Percentiles rank a stretch among this genome's conserved stretches.
Evolutionary conservation across 169 alveolate species (phyloP).

Genomic region (Plasmodium berghei): DNA sequence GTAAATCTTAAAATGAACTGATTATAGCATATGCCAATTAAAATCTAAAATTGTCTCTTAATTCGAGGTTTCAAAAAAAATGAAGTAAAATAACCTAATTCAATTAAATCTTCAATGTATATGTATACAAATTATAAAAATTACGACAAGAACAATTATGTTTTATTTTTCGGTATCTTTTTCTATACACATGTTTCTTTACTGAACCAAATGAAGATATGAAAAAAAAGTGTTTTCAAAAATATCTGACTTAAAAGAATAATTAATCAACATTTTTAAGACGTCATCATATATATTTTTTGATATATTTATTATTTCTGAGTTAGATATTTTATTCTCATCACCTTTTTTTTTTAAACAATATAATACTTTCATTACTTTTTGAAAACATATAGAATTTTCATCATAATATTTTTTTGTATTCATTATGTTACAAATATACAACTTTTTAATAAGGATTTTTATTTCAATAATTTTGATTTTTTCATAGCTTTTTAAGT

Average conservation of each 20-base stretch:
- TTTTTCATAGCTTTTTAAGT: slow-evolving; percentile 31
- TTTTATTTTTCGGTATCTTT: no score
- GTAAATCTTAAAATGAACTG: no score
- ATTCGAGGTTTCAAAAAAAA: no score
- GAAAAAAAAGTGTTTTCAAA: slow-evolving; percentile 20
- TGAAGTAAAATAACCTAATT: no score
- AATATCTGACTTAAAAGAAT: slow-evolving; percentile 22
- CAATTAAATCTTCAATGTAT: no score
- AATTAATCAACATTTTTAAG: slow-evolving; percentile 36
- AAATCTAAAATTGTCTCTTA: no score
- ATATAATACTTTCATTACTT: slow-evolving; percentile 59
- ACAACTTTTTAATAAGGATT: slow-evolving; percentile 36
- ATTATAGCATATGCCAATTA: no score
- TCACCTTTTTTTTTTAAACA: slow-evolving; percentile 4
- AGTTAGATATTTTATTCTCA: slow-evolving; percentile 10
- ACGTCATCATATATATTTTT: slow-evolving; percentile 42
- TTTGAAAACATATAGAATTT: slow-evolving; percentile 29
- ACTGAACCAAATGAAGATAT: slow-evolving; percentile 48
- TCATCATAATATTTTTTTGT: not conserved
- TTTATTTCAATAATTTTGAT: slow-evolving; percentile 52
- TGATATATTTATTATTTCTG: slow-evolving; percentile 41
- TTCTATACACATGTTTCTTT: not conserved
- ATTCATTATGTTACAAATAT: slow-evolving; percentile 36
- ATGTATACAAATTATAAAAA: no score
- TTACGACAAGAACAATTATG: no score